Evolutionary conservation across 169 alveolate genomes (phyloP).

Genomic region (Eimeria necatrix): DNA sequence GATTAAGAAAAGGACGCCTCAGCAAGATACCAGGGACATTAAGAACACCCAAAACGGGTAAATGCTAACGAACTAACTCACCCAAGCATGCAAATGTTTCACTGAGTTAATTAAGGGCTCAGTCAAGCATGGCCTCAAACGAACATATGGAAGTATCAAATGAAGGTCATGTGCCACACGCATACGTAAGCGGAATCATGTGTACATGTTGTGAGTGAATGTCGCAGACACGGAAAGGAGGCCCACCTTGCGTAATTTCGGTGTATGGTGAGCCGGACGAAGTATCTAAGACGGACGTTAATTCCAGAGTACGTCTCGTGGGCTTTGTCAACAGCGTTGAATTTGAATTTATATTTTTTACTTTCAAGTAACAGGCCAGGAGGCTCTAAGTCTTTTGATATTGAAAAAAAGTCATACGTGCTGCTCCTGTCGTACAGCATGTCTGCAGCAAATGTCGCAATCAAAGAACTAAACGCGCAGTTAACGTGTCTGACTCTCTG

Average conservation of each 20-base stretch:
- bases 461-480: not conserved
- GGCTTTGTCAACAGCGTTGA: slow-evolving; percentile 97
- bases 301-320: slow-evolving; percentile 99
- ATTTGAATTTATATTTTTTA: slow-evolving; percentile 95
- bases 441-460: slow-evolving; percentile 84
- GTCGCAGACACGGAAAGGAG: too few relatives aligned
- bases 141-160: too few relatives aligned
- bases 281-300: slow-evolving; percentile 94
- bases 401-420: slow-evolving; percentile 96
- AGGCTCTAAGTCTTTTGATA: slow-evolving; percentile 97
- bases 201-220: too few relatives aligned
- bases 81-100: too few relatives aligned
- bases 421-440: slow-evolving; percentile 93
- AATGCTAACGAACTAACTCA: too few relatives aligned
- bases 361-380: slow-evolving; percentile 96
- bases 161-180: too few relatives aligned
- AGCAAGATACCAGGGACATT: too few relatives aligned
- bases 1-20: not conserved
- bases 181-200: too few relatives aligned
- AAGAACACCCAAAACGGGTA: too few relatives aligned
- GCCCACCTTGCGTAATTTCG: slow-evolving; percentile 90
- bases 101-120: not conserved
- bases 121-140: not conserved
- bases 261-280: slow-evolving; percentile 95
- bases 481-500: not conserved